Percentiles rank a stretch among this genome's conserved stretches.
These are phyloP conservation scores for Talaromyces sp. DNA, from an alignment of 2,329 filamentous ascomycete species.

Conservation along the genomic window DNA sequence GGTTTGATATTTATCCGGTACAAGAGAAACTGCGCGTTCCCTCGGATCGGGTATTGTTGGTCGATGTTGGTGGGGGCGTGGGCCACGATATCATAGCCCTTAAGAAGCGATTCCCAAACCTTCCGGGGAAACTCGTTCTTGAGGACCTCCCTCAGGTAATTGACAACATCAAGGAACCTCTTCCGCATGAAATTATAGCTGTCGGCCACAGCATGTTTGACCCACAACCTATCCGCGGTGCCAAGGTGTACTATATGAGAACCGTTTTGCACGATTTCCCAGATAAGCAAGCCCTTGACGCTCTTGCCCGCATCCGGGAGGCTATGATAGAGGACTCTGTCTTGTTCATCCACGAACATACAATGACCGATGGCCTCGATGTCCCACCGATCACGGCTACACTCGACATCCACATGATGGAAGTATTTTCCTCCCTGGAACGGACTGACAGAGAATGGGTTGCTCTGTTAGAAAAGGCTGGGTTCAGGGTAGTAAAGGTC, in stretches of 20 bases:
- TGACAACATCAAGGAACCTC: not conserved
- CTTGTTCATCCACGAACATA: conserved; percentile 23
- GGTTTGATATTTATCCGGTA: conserved; percentile 17
- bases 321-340: conserved; percentile 21
- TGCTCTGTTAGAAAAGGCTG: conserved; percentile 14
- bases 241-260: conserved; percentile 21
- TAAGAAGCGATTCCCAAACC: not conserved
- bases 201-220: conserved; percentile 15
- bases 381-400: not conserved
- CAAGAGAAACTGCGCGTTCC: conserved; percentile 2
- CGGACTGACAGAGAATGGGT: conserved; percentile 19
- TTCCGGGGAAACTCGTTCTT: not conserved
- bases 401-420: conserved; percentile 19
- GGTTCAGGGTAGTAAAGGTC: conserved; percentile 9
- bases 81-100: conserved; percentile 1
- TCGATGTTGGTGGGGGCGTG: conserved; percentile 4
- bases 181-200: conserved; percentile 1
- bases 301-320: conserved; percentile 13
- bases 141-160: conserved; percentile 2
- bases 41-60: not conserved
- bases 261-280: conserved; percentile 24
- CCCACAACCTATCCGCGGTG: conserved; percentile 16
- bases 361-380: not conserved
- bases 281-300: conserved; percentile 17
- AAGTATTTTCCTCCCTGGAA: conserved; percentile 16